Evolutionary conservation across 1,284 basidiomycete species (phyloP).

Genomic region (Rhodotorula mucilaginosa): DNA sequence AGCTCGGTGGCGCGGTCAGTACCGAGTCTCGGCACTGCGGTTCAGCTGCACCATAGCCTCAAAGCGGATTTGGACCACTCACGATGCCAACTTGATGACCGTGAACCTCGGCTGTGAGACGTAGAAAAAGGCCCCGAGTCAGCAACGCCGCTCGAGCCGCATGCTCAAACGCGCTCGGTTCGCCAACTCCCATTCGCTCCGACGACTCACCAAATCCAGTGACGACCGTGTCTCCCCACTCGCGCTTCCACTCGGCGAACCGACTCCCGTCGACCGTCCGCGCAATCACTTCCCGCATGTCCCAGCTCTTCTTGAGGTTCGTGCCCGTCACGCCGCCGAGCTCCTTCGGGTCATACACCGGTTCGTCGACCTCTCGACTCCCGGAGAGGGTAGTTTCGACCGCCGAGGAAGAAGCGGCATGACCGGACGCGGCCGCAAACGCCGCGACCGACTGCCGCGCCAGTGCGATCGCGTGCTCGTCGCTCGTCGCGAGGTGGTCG

Average conservation of each 20-base stretch:
- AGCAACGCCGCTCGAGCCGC: background rate
- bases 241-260: slow-evolving; percentile 93
- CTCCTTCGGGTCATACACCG: slow-evolving; percentile 75
- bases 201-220: slow-evolving; percentile 61
- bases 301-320: slow-evolving; percentile 80
- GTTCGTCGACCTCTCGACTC: slow-evolving; percentile 59
- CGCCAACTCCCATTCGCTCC: no score
- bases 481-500: slow-evolving; percentile 83
- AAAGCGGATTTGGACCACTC: background rate
- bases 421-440: slow-evolving; percentile 53
- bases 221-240: slow-evolving; percentile 68
- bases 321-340: slow-evolving; percentile 88
- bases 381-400: background rate
- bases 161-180: background rate
- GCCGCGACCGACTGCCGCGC: slow-evolving; percentile 78
- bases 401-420: slow-evolving; percentile 37
- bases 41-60: background rate
- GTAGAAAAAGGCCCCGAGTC: no score
- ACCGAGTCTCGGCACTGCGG: background rate
- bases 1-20: background rate
- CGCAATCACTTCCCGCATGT: slow-evolving; percentile 90
- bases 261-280: slow-evolving; percentile 85
- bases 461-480: slow-evolving; percentile 82
- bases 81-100: slow-evolving; percentile 58
- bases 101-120: slow-evolving; percentile 66